These are phyloP conservation scores for Microbotryum silenes-acaulis DNA, from an alignment of 1,284 basidiomycete species.

Conservation along the genomic window DNA sequence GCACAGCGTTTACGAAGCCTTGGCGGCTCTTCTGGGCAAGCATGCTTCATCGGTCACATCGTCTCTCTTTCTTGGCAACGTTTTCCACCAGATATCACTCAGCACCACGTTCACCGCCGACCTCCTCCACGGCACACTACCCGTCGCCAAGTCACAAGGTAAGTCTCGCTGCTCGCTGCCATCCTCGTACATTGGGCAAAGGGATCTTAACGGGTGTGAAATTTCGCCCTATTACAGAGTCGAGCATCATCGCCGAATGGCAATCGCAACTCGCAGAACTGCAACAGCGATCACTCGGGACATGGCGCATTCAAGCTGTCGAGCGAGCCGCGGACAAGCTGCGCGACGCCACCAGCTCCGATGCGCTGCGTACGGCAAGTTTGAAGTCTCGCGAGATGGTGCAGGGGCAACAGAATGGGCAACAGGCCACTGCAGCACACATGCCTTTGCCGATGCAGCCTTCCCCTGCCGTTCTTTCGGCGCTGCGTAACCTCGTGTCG, in stretches of 20 bases:
- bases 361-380: background rate
- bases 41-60: background rate
- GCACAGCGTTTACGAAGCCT: slow-evolving; percentile 1
- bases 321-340: slow-evolving; percentile 2
- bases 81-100: slow-evolving; percentile 6
- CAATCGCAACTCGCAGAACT: slow-evolving; percentile 2
- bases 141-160: background rate
- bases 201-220: too few relatives aligned
- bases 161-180: background rate
- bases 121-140: slow-evolving; percentile 7
- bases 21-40: slow-evolving; percentile 4
- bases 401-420: too few relatives aligned
- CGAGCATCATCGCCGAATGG: slow-evolving; percentile 3
- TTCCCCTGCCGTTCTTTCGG: slow-evolving; percentile 7
- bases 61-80: slow-evolving; percentile 21
- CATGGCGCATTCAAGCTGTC: slow-evolving; percentile 16
- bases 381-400: too few relatives aligned
- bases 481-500: slow-evolving; percentile 9
- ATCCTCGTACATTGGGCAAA: background rate
- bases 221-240: background rate
- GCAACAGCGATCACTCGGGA: slow-evolving; percentile 6
- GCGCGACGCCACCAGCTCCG: slow-evolving; percentile 1
- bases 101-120: slow-evolving; percentile 7
- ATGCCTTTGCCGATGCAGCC: slow-evolving; percentile 10
- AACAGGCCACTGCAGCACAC: too few relatives aligned